Evolutionary conservation across 1,284 basidiomycete species (phyloP).

Genomic region (Heliocybe sulcata): DNA sequence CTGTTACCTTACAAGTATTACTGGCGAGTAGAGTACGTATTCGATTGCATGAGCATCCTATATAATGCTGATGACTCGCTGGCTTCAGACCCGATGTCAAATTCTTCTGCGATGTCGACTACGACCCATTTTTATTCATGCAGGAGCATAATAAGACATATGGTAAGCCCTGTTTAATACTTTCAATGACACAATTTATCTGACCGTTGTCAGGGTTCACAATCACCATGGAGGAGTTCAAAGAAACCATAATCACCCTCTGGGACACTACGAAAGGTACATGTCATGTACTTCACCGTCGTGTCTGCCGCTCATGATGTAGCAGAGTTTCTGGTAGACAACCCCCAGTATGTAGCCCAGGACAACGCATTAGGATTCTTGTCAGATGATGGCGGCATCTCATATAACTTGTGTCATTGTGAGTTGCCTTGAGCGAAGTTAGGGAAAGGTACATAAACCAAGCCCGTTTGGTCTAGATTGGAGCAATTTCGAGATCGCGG

Average conservation of each 20-base stretch:
- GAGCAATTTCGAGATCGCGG: slow-evolving; percentile 70
- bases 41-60: background rate
- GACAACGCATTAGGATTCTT: slow-evolving; percentile 63
- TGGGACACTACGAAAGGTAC: slow-evolving; percentile 53
- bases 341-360: slow-evolving; percentile 49
- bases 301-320: background rate
- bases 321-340: slow-evolving; percentile 49
- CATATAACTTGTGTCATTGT: slow-evolving; percentile 69
- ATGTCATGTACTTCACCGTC: background rate
- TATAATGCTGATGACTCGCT: background rate
- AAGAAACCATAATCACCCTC: slow-evolving; percentile 58
- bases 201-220: slow-evolving; percentile 39
- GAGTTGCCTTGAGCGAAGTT: slow-evolving; percentile 17
- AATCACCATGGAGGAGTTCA: slow-evolving; percentile 60
- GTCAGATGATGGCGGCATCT: slow-evolving; percentile 52
- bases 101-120: slow-evolving; percentile 49
- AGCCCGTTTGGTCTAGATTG: slow-evolving; percentile 34
- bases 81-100: slow-evolving; percentile 26
- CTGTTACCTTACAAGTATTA: slow-evolving; percentile 85
- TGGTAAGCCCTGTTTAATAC: slow-evolving; percentile 14
- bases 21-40: slow-evolving; percentile 71
- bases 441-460: background rate
- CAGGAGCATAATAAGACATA: slow-evolving; percentile 48
- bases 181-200: background rate
- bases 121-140: slow-evolving; percentile 57